These are phyloP conservation scores for Ogataea allantospora DNA, from an alignment of 805 yeast genomes.

Conservation along the genomic window DNA sequence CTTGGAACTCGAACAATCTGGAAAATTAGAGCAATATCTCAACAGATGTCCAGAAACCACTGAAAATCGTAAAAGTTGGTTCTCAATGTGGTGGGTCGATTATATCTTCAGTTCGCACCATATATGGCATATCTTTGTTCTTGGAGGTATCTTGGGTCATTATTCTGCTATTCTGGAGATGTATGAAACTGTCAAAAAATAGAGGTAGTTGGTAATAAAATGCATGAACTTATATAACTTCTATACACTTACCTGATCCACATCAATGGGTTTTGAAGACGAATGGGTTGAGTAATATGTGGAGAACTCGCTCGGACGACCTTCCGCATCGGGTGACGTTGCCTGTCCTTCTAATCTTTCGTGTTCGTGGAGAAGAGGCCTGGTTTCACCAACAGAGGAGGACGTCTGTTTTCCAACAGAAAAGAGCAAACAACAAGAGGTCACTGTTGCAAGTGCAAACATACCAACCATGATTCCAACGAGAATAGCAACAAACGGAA, in stretches of 20 bases:
- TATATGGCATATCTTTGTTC: constrained; percentile 90
- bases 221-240: constrained; percentile 1
- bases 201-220: neutral
- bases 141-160: constrained; percentile 87
- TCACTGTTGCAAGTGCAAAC: constrained; percentile 34
- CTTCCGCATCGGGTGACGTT: neutral
- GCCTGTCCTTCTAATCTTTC: neutral
- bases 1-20: constrained; percentile 28
- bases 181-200: constrained; percentile 40
- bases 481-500: constrained; percentile 67
- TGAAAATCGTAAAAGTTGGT: constrained; percentile 36
- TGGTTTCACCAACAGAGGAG: constrained; percentile 4
- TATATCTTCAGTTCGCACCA: constrained; percentile 78
- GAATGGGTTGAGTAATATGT: constrained; percentile 31
- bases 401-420: constrained; percentile 29
- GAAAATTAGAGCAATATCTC: constrained; percentile 38
- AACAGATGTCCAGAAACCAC: constrained; percentile 39
- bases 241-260: constrained; percentile 11
- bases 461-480: constrained; percentile 67
- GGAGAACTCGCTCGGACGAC: constrained; percentile 4
- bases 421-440: constrained; percentile 37
- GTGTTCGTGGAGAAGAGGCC: constrained; percentile 15
- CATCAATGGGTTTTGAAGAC: constrained; percentile 27
- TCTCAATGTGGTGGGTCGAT: constrained; percentile 82
- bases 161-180: constrained; percentile 74